Base-by-base conservation (phyloP, 306 rosid genomes). In the Vigna angularis region DNA sequence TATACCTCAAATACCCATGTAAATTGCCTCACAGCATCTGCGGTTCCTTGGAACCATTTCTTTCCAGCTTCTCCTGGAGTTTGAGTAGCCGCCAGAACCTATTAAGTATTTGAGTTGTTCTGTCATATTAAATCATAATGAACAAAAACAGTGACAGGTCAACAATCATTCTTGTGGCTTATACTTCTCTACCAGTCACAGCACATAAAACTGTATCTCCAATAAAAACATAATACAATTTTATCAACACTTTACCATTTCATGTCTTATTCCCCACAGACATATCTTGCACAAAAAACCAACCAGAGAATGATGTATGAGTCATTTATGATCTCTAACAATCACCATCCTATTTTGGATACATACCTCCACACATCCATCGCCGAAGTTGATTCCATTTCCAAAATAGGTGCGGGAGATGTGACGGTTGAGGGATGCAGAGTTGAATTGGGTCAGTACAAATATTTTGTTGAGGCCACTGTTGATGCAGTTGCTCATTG, bases 11-110 rank as follows among this genome's bases (percentile, higher is more conserved):
- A 86, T n/a, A 95, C 93, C 99, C 99, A 95, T 66, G 82, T 76
- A 55, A 95, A 95, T 79, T 95, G 97, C 85, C 99, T 91, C 79
- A 95, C 99, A 66, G 97, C 99, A 86, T 95, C 99, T 47, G 99
- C 98, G 11, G 99, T 95, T 71, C 99, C 98, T 78, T 95, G 98
- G 76, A 95, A 95, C 99, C 99, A 95, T 36, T n/a, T 93, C 70
- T 93, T 89, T 65, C 99, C 99, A n/a, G 97, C 76, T 85, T 89
- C 97, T 56, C 99, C 98, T 0, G 88, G 88, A 4, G 99, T 93
- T 84, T 95, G 97, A 68, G 98, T 95, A 55, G 99, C 99, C 18
- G 99, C 99, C 73, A 95, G 84, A 75, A 93, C 96, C 99, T 93
- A 85, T 79, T 75, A 16, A 18, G 71, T 83, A 86, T 89, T 58